Evolutionary conservation across 129 eudicot species (phyloP), one percentile per base, ranked within the genome.

Genomic region (Smallanthus sonchifolius): DNA sequence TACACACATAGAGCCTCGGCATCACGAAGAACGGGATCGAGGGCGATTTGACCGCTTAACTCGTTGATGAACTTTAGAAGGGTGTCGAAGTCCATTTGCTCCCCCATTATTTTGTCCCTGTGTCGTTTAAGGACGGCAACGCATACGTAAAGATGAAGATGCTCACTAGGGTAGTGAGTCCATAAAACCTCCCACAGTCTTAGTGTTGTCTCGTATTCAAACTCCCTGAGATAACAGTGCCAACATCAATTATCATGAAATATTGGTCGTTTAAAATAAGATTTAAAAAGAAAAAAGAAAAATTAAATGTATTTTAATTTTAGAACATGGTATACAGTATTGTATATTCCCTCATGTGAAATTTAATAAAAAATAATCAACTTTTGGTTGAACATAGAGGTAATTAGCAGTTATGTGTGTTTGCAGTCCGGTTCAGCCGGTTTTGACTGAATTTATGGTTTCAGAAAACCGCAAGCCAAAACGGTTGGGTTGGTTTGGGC

Each of bases 41-140:
- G 87, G 76, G 86, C 89, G 16, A 93, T 90, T 19, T 87, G 89
- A 67, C 92, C 96, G 49, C 98, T 93, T 47, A 93, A 84, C 69
- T 83, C 98, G 38, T 93, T 93, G 48, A 93, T 90, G 75, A 93
- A 93, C 61, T 90, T 93, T 55, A 93, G 72, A 16, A 93, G 92
- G 15, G 98, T 90, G 80, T 93, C 98, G 34, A 93, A 93, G 77
- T 90, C 98, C 98, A 93, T 93, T 67, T 83, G 84, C 79, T 93
- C 96, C 70, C 97, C 97, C 86, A 93, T 90, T 74, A 93, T 93
- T 83, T 90, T 93, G 52, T 10, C 69, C 5, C 98, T 87, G 6
- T 90, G 65, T 66, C 90, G 80, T 83, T 93, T 93, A 60, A 93
- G 91, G 80, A 93, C 80, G 5, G 98, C 89, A 2, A 93, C 85